phyloP scores from a whole-genome alignment of 805 yeast species.

The Candida broadrunensis region DNA sequence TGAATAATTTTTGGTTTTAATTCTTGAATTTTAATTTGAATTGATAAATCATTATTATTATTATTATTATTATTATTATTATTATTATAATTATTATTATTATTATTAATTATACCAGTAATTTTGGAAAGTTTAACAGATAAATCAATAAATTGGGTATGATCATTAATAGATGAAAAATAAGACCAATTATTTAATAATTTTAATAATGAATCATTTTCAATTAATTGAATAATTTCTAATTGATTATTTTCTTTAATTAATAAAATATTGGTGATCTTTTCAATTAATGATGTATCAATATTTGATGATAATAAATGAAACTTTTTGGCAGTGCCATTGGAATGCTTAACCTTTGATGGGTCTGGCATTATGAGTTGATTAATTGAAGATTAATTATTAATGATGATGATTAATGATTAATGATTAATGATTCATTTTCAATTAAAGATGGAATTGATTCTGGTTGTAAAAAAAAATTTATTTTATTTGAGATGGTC shows the following conservation, averaged over 20 bases:
- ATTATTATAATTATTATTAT: not conserved
- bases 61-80: not conserved
- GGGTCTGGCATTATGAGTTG: no score
- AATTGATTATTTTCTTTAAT: not conserved
- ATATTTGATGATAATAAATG: conserved; percentile 7
- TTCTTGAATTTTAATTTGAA: conserved; percentile 1
- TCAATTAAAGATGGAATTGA: no score
- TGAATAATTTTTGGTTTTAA: conserved; percentile 19
- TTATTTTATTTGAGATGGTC: no score
- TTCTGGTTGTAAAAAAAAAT: no score
- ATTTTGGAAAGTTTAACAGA: conserved; percentile 40
- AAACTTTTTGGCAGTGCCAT: no score
- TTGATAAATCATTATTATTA: not conserved
- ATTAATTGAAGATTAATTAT: no score
- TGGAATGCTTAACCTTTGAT: no score
- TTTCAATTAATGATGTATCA: conserved; percentile 6
- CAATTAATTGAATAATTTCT: conserved; percentile 25
- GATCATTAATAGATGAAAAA: conserved; percentile 49
- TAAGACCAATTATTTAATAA: conserved; percentile 42
- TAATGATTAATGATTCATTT: no score
- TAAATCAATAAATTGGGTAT: conserved; percentile 44
- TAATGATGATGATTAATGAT: no score
- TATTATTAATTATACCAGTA: conserved; percentile 11
- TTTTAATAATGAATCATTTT: conserved; percentile 21
- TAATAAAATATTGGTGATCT: not conserved